These are phyloP conservation scores for Neonectria sp. DNA, from an alignment of 2,329 filamentous ascomycete genomes.

Conservation along the genomic window DNA sequence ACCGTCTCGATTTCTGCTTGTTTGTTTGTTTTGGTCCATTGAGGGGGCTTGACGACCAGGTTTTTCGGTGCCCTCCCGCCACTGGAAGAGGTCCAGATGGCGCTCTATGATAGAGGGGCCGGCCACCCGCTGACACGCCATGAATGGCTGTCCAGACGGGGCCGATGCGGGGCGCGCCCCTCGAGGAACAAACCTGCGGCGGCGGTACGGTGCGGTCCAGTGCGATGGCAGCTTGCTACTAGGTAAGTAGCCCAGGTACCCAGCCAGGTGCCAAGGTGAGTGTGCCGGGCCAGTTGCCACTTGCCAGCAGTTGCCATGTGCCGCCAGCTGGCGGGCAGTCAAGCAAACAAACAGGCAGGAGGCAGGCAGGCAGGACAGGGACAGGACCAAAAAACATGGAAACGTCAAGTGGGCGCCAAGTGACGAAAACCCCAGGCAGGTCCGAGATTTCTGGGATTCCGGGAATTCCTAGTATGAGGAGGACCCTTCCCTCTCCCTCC, in stretches of 20 bases:
- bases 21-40: background rate
- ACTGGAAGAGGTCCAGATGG: background rate
- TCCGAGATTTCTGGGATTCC: background rate
- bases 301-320: slow-evolving; percentile 8
- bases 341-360: slow-evolving; percentile 6
- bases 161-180: slow-evolving; percentile 16
- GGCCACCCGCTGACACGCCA: slow-evolving; percentile 12
- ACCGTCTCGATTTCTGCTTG: background rate
- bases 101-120: background rate
- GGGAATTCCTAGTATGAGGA: background rate
- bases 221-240: slow-evolving; percentile 18
- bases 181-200: slow-evolving; percentile 17
- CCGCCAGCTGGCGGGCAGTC: slow-evolving; percentile 20
- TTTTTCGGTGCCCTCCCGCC: slow-evolving; percentile 4
- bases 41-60: background rate
- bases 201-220: slow-evolving; percentile 25
- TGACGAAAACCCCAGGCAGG: background rate
- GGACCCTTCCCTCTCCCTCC: background rate
- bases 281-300: background rate
- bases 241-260: background rate
- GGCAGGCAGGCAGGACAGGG: background rate
- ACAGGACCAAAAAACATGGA: background rate
- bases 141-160: slow-evolving; percentile 14
- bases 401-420: background rate
- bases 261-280: slow-evolving; percentile 1